Evolutionary conservation across 2,329 filamentous ascomycete species (phyloP), one percentile per base, ranked within the genome.

Genomic region (Fusarium concolor): DNA sequence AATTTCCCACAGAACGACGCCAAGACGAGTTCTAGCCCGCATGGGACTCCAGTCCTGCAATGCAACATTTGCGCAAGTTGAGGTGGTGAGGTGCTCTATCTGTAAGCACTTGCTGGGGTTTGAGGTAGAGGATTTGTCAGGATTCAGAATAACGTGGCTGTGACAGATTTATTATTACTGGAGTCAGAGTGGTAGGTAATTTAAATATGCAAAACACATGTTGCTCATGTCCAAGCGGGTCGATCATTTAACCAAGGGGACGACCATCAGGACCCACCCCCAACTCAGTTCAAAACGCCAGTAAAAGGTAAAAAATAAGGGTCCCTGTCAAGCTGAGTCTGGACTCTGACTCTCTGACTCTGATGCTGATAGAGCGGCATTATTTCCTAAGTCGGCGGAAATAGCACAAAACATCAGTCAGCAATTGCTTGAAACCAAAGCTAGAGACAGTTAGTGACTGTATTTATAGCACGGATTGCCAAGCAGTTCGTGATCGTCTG

Each of bases 311-410:
- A 44, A 51, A 18, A 26, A 50, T 11, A 51, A 54, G 49, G 54
- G 56, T 52, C 65, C 61, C 55, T 66, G 65, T 52, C 59, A 71
- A 67, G 62, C 54, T 60, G 29, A 12, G 56, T 63, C 70, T 71
- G 65, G 70, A 72, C 53, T 56, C 42, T 52, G 39, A 37, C 41
- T 43, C 47, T 29, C 24, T 52, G 24, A 52, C 26, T 52, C 33
- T 35, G 33, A 35, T 35, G 33, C 15, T 35, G 15, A 10, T 6
- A n/a, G 33, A n/a, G 44, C 49, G 53, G 55, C 31, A 45, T 46
- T 46, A 56, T 43, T 67, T 56, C 55, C 51, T 52, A 33, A 18
- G 7, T 35, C 10, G 26, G 51, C 53, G 46, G 61, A 62, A 65
- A 63, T 20, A 43, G 37, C 26, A 44, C 28, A 45, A n/a, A 37